Evolutionary conservation across 257 asterid genomes (phyloP).

Genomic region (Rauvolfia tetraphylla): DNA sequence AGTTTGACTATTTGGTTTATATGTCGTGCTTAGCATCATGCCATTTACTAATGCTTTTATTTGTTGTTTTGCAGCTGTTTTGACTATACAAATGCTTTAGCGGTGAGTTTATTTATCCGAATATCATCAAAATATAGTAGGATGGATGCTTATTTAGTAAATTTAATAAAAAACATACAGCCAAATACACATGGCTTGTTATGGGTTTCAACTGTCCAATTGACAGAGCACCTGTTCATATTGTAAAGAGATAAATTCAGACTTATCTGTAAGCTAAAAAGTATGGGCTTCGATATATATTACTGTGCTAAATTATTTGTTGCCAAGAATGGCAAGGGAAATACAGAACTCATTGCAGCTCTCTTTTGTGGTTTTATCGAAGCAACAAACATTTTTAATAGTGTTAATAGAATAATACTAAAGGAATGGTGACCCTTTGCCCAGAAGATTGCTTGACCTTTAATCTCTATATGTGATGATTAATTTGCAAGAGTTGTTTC

Average conservation of each 20-base stretch:
- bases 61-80: slow-evolving; percentile 75
- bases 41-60: slow-evolving; percentile 12
- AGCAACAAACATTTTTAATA: not conserved
- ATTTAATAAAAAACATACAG: not conserved
- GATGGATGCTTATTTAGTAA: not conserved
- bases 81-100: slow-evolving; percentile 94
- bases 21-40: slow-evolving; percentile 1
- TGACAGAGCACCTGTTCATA: not conserved
- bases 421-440: not conserved
- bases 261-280: not conserved
- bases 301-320: not conserved
- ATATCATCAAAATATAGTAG: not conserved
- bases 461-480: not conserved
- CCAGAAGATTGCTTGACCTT: not conserved
- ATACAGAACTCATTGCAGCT: not conserved
- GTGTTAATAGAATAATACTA: not conserved
- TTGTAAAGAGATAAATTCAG: not conserved
- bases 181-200: not conserved
- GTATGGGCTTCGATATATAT: not conserved
- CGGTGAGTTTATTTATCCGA: slow-evolving; percentile 52
- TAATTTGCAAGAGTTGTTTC: not conserved
- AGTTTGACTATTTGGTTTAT: not conserved
- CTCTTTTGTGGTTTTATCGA: not conserved
- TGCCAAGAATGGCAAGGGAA: not conserved
- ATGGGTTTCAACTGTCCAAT: not conserved